phyloP scores from a whole-genome alignment of 192 early-diverging fungal species.

The Coemansia sp. region DNA sequence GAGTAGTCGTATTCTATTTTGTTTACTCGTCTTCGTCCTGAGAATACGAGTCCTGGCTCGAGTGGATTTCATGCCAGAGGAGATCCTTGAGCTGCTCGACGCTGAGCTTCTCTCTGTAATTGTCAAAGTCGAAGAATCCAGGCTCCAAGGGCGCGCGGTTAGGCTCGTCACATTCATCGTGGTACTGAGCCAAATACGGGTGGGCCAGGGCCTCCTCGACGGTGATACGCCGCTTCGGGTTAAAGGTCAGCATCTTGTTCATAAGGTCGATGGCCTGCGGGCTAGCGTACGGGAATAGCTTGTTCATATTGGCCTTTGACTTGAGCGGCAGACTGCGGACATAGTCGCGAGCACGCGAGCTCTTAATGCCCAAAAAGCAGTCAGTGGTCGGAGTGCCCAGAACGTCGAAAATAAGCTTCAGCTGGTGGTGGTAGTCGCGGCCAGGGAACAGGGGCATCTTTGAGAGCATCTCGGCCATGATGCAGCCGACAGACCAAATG shows the following conservation, averaged over 20 bases:
- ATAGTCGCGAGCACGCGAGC: slow-evolving; percentile 83
- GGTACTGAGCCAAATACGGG: slow-evolving; percentile 80
- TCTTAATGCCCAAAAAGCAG: slow-evolving; percentile 78
- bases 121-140: slow-evolving; percentile 84
- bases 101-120: slow-evolving; percentile 76
- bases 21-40: slow-evolving; percentile 15
- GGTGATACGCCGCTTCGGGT: slow-evolving; percentile 83
- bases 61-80: slow-evolving; percentile 50
- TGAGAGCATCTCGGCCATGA: slow-evolving; percentile 79
- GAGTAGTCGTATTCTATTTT: slow-evolving; percentile 20
- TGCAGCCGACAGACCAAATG: slow-evolving; percentile 90
- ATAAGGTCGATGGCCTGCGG: slow-evolving; percentile 81
- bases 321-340: slow-evolving; percentile 87
- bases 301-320: slow-evolving; percentile 73
- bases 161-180: slow-evolving; percentile 70
- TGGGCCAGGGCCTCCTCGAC: slow-evolving; percentile 89
- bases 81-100: slow-evolving; percentile 74
- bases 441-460: slow-evolving; percentile 81
- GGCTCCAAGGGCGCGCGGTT: slow-evolving; percentile 68
- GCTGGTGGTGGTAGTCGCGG: slow-evolving; percentile 92
- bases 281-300: slow-evolving; percentile 86
- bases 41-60: slow-evolving; percentile 28
- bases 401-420: slow-evolving; percentile 92
- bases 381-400: slow-evolving; percentile 95
- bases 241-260: slow-evolving; percentile 80